Base-by-base conservation (phyloP, 805 yeast genomes). In the Yarrowia sp. region DNA sequence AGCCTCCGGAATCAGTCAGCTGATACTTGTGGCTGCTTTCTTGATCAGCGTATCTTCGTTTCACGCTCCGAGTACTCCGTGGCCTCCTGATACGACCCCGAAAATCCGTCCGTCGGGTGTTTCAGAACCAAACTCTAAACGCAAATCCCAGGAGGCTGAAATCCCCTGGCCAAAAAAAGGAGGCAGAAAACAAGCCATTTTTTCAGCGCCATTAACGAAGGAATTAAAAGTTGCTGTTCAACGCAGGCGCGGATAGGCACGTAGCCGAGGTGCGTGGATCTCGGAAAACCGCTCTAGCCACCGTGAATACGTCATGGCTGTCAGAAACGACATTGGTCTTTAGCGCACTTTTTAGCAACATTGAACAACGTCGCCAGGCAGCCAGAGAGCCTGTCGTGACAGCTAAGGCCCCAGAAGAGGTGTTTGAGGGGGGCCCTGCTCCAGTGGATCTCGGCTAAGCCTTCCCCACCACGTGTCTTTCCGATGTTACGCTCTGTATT, bases 81-180 rank as follows among this genome's bases (percentile, higher is more conserved):
- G 6, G 6, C 19, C 46, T 24, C 14, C 10, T n/a, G 9, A 4
- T 6, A 24, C 31, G 46, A n/a, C 31, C 31, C 46, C 21, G 44
- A 39, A 12, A 24, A 10, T 10, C 5, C 16, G 22, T 16, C 22
- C 49, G 12, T 27, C 33, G 13, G 10, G 12, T 16, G 49, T 42
- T 42, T 42, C 49, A 42, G 5, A 12, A 4, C 16, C 22, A 9
- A 42, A 25, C 33, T 13, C 27, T 25, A 41, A 41, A 25, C 8
- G 22, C 33, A 25, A 16, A 42, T 42, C 49, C 27, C 49, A 42
- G 49, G 49, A 42, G 49, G 49, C 49, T 42, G 49, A 42, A 42
- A 42, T 16, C 21, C 19, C 22, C 18, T 14, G 10, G 14, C 49
- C 49, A 42, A 25, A 42, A 42, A 9, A 16, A 42, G 49, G 49